Conservation (phyloP, 2,329 filamentous ascomycete genomes). For the Penicillium rolfsii region DNA sequence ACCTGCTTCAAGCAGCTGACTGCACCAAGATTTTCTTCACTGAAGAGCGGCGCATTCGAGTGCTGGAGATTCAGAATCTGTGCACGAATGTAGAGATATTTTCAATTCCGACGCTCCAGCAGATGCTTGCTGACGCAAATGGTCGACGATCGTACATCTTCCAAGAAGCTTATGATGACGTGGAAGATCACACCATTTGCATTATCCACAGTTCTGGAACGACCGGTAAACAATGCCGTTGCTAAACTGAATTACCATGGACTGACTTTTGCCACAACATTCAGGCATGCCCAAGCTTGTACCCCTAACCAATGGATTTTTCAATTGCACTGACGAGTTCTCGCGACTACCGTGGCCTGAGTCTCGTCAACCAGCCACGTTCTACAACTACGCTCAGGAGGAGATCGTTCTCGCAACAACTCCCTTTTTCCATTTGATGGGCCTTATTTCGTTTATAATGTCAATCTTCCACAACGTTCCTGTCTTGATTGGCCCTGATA, state of each 20-base stretch:
- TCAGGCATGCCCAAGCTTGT: conserved; percentile 38
- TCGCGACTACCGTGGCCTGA: conserved; percentile 18
- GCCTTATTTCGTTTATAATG: conserved; percentile 21
- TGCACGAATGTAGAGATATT: conserved; percentile 16
- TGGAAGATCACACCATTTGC: conserved; percentile 28
- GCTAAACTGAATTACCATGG: neutral
- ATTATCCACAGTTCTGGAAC: conserved; percentile 46
- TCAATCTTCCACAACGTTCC: conserved; percentile 27
- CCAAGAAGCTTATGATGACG: conserved; percentile 27
- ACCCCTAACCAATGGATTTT: conserved; percentile 34
- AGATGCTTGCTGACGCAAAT: conserved; percentile 14
- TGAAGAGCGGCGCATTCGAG: conserved; percentile 29
- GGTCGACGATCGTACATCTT: conserved; percentile 24
- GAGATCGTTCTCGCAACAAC: conserved; percentile 25
- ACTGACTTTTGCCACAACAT: conserved; percentile 32
- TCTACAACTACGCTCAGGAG: conserved; percentile 11
- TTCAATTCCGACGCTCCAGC: conserved; percentile 12
- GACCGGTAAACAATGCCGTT: conserved; percentile 33
- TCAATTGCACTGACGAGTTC: conserved; percentile 20
- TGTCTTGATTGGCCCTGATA: conserved; percentile 30
- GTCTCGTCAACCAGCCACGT: conserved; percentile 19
- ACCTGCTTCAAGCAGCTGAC: conserved; percentile 21
- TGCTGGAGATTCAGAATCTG: conserved; percentile 45
- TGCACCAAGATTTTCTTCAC: conserved; percentile 34
- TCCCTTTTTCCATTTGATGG: conserved; percentile 38